phyloP scores from a whole-genome alignment of 2,329 filamentous ascomycete genomes.

The Ramularia endophylla region DNA sequence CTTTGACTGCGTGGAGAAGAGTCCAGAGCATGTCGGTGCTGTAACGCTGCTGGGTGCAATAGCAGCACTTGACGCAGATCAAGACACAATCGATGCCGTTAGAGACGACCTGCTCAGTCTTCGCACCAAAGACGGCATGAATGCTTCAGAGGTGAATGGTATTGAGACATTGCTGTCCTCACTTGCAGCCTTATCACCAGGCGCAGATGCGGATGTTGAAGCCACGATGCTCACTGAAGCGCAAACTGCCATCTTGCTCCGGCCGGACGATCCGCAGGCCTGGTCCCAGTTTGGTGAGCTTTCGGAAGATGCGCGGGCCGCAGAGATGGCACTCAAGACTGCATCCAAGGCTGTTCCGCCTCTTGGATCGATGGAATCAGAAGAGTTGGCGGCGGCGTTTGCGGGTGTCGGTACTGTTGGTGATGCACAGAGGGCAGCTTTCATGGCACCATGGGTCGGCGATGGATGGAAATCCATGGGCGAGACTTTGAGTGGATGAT shows the following conservation, averaged over 20 bases:
- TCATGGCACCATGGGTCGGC: constrained; percentile 71
- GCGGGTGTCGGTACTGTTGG: constrained; percentile 63
- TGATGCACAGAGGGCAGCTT: constrained; percentile 70
- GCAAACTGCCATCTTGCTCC: constrained; percentile 71
- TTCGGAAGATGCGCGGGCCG: constrained; percentile 50
- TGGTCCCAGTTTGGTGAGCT: constrained; percentile 70
- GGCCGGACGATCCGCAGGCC: constrained; percentile 70
- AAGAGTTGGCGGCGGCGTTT: constrained; percentile 67
- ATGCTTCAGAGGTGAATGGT: constrained; percentile 56
- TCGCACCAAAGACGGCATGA: constrained; percentile 59
- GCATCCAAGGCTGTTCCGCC: constrained; percentile 70
- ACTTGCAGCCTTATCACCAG: constrained; percentile 56
- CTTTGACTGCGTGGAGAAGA: constrained; percentile 69
- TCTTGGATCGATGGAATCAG: constrained; percentile 58
- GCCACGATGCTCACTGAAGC: constrained; percentile 51
- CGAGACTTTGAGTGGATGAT: constrained; percentile 3
- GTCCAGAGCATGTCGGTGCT: constrained; percentile 70
- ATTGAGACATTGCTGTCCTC: constrained; percentile 72
- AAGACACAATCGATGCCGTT: constrained; percentile 74
- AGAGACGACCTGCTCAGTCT: constrained; percentile 68
- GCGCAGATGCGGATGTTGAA: constrained; percentile 41
- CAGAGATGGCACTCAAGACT: constrained; percentile 77
- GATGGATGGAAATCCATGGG: constrained; percentile 17
- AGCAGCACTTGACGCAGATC: constrained; percentile 72
- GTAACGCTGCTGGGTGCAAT: constrained; percentile 79